These are phyloP conservation scores for Artemisia argyi DNA, from an alignment of 129 eudicot species.

Conservation along the genomic window DNA sequence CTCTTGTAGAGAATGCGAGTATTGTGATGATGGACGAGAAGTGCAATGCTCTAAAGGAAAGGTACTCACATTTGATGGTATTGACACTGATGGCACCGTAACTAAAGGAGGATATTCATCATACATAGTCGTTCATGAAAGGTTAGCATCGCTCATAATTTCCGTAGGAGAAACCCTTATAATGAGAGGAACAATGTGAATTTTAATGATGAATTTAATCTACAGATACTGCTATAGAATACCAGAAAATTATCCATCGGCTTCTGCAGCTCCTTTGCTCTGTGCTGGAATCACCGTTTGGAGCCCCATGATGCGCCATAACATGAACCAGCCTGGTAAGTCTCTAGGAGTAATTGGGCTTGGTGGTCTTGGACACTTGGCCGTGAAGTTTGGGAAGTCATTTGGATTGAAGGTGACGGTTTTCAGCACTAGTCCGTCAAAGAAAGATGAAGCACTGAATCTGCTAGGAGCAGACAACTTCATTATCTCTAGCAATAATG, in stretches of 20 bases:
- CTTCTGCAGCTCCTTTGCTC: constrained; percentile 81
- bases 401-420: constrained; percentile 84
- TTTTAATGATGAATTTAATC: neutral
- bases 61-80: constrained; percentile 64
- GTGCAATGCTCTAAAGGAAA: constrained; percentile 68
- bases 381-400: constrained; percentile 93
- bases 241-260: constrained; percentile 68
- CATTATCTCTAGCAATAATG: constrained; percentile 61
- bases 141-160: constrained; percentile 36
- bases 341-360: constrained; percentile 88
- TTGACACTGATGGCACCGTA: constrained; percentile 76
- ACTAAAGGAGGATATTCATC: constrained; percentile 94
- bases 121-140: constrained; percentile 78
- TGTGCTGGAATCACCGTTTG: constrained; percentile 99
- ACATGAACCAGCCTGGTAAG: constrained; percentile 85
- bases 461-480: constrained; percentile 76
- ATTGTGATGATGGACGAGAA: constrained; percentile 67
- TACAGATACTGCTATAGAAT: constrained; percentile 77
- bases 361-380: constrained; percentile 98
- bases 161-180: too few species aligned
- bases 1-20: constrained; percentile 88
- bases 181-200: neutral
- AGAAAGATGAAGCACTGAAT: constrained; percentile 77
- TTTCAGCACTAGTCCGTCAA: constrained; percentile 81
- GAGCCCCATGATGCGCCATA: constrained; percentile 81